These are phyloP conservation scores for Pythium phragmitis DNA, from an alignment of 352 stramenopile species.

Conservation along the genomic window DNA sequence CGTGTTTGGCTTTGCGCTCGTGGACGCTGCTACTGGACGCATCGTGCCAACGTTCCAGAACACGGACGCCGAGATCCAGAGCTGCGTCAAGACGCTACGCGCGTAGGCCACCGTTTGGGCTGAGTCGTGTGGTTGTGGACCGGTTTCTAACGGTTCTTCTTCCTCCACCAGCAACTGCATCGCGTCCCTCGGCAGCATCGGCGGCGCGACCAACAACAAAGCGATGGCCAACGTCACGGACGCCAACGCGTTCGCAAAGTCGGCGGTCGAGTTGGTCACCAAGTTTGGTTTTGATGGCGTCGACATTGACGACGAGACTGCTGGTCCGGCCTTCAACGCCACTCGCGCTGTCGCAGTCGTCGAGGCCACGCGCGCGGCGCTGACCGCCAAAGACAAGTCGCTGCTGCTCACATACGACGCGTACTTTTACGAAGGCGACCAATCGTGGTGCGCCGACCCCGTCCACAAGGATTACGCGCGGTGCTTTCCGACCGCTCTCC, in stretches of 20 bases:
- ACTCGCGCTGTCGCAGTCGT: constrained; percentile 47
- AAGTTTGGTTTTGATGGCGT: constrained; percentile 75
- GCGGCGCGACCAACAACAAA: constrained; percentile 71
- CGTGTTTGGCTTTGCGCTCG: constrained; percentile 72
- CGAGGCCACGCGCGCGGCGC: constrained; percentile 41
- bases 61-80: constrained; percentile 47
- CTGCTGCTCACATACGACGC: constrained; percentile 71
- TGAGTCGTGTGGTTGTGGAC: neutral
- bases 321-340: constrained; percentile 54
- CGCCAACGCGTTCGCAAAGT: constrained; percentile 44
- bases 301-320: constrained; percentile 76
- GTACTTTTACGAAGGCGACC: constrained; percentile 58
- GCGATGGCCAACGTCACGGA: constrained; percentile 52
- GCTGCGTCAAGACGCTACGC: constrained; percentile 57
- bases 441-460: constrained; percentile 28
- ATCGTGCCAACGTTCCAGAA: constrained; percentile 63
- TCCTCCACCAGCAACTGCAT: constrained; percentile 50
- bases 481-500: constrained; percentile 55
- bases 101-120: constrained; percentile 16
- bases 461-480: constrained; percentile 43
- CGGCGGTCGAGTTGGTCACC: constrained; percentile 41
- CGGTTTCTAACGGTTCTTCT: neutral
- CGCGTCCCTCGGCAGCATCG: constrained; percentile 54
- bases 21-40: constrained; percentile 33
- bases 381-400: constrained; percentile 33